Conservation (phyloP, 2,329 filamentous ascomycete genomes). For the Aspergillus novoparasiticus region DNA sequence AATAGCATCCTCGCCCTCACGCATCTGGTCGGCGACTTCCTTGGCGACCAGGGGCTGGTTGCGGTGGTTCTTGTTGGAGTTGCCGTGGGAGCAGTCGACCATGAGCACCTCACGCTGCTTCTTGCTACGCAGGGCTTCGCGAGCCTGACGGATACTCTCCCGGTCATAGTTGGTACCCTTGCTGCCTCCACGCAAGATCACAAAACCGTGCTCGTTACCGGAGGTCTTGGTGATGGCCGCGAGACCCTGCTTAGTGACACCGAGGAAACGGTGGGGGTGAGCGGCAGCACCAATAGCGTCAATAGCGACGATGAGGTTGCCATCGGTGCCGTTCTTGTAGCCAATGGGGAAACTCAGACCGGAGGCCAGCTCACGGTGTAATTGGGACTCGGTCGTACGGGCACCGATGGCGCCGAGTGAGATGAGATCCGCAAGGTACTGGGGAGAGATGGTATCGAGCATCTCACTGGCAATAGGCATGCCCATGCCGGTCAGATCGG, state of each 20-base stretch:
- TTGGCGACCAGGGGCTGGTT: conserved; percentile 95
- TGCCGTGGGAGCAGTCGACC: conserved; percentile 98
- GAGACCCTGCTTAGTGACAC: conserved; percentile 95
- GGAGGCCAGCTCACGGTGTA: conserved; percentile 93
- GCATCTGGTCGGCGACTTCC: conserved; percentile 79
- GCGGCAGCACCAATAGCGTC: conserved; percentile 82
- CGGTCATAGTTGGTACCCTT: conserved; percentile 93
- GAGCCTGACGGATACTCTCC: conserved; percentile 75
- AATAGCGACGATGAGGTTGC: conserved; percentile 85
- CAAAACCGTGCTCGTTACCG: conserved; percentile 96
- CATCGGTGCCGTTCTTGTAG: conserved; percentile 99
- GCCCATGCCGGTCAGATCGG: conserved; percentile 80
- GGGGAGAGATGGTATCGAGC: conserved; percentile 97
- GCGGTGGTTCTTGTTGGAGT: conserved; percentile 95
- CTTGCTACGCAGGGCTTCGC: conserved; percentile 79
- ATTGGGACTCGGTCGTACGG: conserved; percentile 92
- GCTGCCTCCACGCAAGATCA: conserved; percentile 89
- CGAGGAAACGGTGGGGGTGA: conserved; percentile 86
- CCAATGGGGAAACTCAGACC: conserved; percentile 96
- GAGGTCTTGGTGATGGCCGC: conserved; percentile 91
- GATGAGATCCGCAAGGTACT: conserved; percentile 95
- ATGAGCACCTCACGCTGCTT: conserved; percentile 87
- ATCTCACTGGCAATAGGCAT: conserved; percentile 98
- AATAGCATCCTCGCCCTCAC: conserved; percentile 82
- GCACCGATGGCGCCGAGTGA: conserved; percentile 95